Conservation (phyloP, 1,284 basidiomycete species). For the Ceratobasidium sp. region DNA sequence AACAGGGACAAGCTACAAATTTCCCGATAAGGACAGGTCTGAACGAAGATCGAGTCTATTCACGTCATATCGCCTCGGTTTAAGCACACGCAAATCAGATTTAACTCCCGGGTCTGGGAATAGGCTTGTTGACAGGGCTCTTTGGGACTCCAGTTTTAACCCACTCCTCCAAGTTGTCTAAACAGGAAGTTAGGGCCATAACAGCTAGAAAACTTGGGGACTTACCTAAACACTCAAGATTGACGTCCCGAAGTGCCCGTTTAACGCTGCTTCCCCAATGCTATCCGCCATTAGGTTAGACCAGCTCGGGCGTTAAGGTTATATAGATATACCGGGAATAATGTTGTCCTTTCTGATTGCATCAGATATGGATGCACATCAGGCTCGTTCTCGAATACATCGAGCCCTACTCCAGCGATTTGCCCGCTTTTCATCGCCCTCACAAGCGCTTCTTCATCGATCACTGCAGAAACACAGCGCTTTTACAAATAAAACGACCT, state of each 20-base stretch:
- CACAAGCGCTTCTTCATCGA: slow-evolving; percentile 51
- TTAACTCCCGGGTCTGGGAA: neutral
- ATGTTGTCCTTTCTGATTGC: slow-evolving; percentile 45
- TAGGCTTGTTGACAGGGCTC: slow-evolving; percentile 42
- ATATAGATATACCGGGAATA: slow-evolving; percentile 42
- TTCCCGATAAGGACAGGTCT: neutral
- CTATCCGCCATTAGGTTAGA: slow-evolving; percentile 25
- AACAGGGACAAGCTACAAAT: neutral
- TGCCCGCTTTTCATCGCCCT: slow-evolving; percentile 50
- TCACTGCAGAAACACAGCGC: slow-evolving; percentile 45
- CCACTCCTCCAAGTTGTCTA: slow-evolving; percentile 42
- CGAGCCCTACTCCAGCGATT: slow-evolving; percentile 49
- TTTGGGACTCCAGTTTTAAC: slow-evolving; percentile 44
- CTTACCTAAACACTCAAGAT: slow-evolving; percentile 45
- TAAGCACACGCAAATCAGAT: neutral
- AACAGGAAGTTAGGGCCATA: neutral
- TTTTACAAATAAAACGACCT: neutral
- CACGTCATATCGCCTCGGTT: neutral
- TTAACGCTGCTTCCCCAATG: slow-evolving; percentile 46
- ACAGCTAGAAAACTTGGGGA: neutral
- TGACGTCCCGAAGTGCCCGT: slow-evolving; percentile 42
- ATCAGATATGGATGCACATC: slow-evolving; percentile 49
- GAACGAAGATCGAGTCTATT: too few species aligned
- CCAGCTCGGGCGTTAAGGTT: neutral
- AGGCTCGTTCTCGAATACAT: slow-evolving; percentile 51